A percentile compares a stretch with the other conserved stretches of the same genome.
Conservation (phyloP, 2,329 filamentous ascomycete species). For the Fusarium sp. region DNA sequence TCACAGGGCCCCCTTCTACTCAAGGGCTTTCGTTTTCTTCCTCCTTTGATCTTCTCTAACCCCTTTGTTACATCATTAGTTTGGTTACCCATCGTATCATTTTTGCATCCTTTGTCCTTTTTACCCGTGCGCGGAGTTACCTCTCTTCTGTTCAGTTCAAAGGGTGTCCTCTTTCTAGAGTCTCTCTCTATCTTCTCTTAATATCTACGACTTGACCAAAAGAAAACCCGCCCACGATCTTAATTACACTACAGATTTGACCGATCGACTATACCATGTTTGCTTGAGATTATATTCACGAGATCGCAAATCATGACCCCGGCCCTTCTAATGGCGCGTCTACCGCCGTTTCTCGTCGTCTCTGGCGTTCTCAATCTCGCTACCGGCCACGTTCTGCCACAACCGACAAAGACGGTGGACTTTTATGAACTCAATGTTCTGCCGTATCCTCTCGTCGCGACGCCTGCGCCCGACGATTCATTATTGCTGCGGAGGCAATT, state of each 20-base stretch:
- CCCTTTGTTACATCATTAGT: constrained; percentile 24
- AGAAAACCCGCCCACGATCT: constrained; percentile 4
- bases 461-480: constrained; percentile 47
- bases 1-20: constrained; percentile 22
- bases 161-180: constrained; percentile 6
- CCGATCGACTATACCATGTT: constrained; percentile 32
- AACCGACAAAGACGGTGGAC: constrained; percentile 51
- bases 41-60: constrained; percentile 24
- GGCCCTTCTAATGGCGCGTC: constrained; percentile 46
- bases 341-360: constrained; percentile 50
- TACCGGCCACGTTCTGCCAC: constrained; percentile 52
- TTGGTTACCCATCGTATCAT: constrained; percentile 3
- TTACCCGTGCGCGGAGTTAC: constrained; percentile 6
- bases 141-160: constrained; percentile 1
- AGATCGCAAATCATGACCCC: constrained; percentile 39
- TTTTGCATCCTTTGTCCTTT: constrained; percentile 1
- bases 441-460: constrained; percentile 54
- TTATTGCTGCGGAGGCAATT: constrained; percentile 53
- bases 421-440: constrained; percentile 52
- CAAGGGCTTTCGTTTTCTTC: constrained; percentile 25
- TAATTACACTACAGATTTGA: constrained; percentile 1
- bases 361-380: constrained; percentile 46
- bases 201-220: constrained; percentile 2
- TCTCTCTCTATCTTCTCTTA: constrained; percentile 7
- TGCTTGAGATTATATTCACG: constrained; percentile 35